Conservation (phyloP, 2,329 filamentous ascomycete genomes). For the Botrytis fragariae region DNA sequence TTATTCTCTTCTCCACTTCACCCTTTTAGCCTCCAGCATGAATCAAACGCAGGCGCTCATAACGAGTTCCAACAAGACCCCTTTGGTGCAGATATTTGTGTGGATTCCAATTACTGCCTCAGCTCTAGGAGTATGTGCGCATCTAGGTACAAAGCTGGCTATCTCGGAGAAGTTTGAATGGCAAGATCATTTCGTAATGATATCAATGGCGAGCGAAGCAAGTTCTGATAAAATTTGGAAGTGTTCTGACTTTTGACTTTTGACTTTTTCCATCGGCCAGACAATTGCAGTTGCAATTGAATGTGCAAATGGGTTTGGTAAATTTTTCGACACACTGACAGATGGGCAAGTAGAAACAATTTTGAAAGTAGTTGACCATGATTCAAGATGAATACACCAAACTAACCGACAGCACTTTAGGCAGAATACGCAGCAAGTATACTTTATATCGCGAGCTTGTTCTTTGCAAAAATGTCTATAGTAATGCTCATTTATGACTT, state of each 20-base stretch:
- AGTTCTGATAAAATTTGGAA: neutral
- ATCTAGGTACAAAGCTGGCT: neutral
- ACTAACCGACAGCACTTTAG: neutral
- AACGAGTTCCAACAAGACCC: slow-evolving; percentile 8
- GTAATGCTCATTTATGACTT: neutral
- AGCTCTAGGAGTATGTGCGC: neutral
- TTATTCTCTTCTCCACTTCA: neutral
- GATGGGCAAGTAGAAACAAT: neutral
- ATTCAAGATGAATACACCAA: neutral
- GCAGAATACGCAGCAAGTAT: slow-evolving; percentile 10
- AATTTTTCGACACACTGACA: neutral
- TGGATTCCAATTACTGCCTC: slow-evolving; percentile 2
- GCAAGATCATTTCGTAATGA: slow-evolving; percentile 4
- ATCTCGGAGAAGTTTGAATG: neutral
- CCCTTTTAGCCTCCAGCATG: neutral
- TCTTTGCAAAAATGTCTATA: slow-evolving; percentile 15
- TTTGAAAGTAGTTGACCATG: slow-evolving; percentile 3
- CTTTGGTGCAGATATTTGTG: slow-evolving; percentile 12
- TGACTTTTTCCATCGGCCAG: slow-evolving; percentile 10
- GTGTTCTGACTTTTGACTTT: neutral
- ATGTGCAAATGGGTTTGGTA: slow-evolving; percentile 19
- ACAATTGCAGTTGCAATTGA: slow-evolving; percentile 14
- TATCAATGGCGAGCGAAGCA: slow-evolving; percentile 1
- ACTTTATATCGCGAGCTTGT: slow-evolving; percentile 6
- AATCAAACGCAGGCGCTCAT: neutral